Evolutionary conservation across 495 filamentous ascomycete species (phyloP), one percentile per base, ranked within the genome.

Genomic region (Penicillium malachiteum): DNA sequence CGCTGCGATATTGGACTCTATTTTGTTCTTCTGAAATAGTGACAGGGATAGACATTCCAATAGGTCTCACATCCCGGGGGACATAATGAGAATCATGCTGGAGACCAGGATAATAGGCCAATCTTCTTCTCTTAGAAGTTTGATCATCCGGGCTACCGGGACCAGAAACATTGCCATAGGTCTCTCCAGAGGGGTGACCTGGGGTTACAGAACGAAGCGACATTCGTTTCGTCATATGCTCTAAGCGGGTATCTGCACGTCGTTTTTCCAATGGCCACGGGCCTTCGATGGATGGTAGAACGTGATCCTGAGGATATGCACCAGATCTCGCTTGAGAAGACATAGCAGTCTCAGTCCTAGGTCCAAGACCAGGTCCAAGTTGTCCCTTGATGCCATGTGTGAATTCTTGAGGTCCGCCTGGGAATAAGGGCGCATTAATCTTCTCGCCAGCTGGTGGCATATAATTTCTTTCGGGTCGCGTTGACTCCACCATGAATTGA

Each of bases 231-330:
- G 69, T 55, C 55, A 73, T 58, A 30, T 62, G 55, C 11, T 71
- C 69, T 51, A 75, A 62, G 31, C 63, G 62, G 41, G 53, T 60
- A 46, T 71, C 69, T 41, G 56, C 43, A 11, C 56, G 60, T 51
- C 64, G 66, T 54, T 43, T 65, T 32, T 73, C 69, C 37, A 43
- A 30, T 14, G 69, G 57, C 37, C 65, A 52, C 38, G 69, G 56
- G 47, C 45, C 56, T 55, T 78, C 75, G 54, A 78, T 74, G 38
- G 75, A 78, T 14, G 75, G 75, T 8, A 78, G 56, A 35, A 63
- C 62, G 40, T 53, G 60, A 32, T 74, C 70, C 60, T 72, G 70
- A 40, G 60, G 59, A 34, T 62, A 60, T 42, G 45, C 30, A 32
- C 38, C 62, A 46, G 59, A 39, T 32, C 65, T 57, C 52, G 46